Percentiles rank a stretch among this genome's conserved stretches.
Conservation (phyloP, 345 rosid species). For the Linum trigynum region DNA sequence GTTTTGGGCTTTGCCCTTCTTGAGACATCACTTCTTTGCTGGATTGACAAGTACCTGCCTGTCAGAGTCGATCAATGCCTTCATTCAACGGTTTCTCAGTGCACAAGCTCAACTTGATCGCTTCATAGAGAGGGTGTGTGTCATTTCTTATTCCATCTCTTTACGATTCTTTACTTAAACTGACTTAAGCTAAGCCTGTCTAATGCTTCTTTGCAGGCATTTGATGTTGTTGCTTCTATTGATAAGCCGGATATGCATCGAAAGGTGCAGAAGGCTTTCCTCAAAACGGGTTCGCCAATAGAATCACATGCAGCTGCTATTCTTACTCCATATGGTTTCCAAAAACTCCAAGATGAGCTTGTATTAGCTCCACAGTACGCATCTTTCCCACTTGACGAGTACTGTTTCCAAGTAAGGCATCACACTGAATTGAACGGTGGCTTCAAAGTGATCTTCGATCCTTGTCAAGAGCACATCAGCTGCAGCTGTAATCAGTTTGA, state of each 20-base stretch:
- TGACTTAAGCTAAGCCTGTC: background rate
- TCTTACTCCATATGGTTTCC: conserved; percentile 49
- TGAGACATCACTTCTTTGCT: conserved; percentile 46
- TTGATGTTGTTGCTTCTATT: conserved; percentile 27
- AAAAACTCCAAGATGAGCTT: conserved; percentile 52
- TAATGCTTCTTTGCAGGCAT: conserved; percentile 25
- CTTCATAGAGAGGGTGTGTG: conserved; percentile 37
- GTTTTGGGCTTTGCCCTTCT: conserved; percentile 49
- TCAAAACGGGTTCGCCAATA: conserved; percentile 53
- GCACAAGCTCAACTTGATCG: conserved; percentile 32
- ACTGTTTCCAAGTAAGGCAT: conserved; percentile 44
- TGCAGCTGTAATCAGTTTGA: conserved; percentile 50
- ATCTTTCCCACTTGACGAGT: conserved; percentile 38
- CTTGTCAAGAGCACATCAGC: conserved; percentile 40
- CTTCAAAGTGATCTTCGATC: conserved; percentile 43
- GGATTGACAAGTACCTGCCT: conserved; percentile 31
- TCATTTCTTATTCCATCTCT: background rate
- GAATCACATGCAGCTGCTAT: conserved; percentile 50
- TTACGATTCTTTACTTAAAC: conserved; percentile 1
- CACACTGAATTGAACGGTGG: conserved; percentile 38
- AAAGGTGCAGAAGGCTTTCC: conserved; percentile 31
- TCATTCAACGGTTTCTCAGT: conserved; percentile 35
- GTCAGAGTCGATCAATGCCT: conserved; percentile 32
- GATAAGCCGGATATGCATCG: conserved; percentile 27
- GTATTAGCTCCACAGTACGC: conserved; percentile 55